Conservation (phyloP, 371 early-diverging fungal genomes). For the Rhizopus delemar region DNA sequence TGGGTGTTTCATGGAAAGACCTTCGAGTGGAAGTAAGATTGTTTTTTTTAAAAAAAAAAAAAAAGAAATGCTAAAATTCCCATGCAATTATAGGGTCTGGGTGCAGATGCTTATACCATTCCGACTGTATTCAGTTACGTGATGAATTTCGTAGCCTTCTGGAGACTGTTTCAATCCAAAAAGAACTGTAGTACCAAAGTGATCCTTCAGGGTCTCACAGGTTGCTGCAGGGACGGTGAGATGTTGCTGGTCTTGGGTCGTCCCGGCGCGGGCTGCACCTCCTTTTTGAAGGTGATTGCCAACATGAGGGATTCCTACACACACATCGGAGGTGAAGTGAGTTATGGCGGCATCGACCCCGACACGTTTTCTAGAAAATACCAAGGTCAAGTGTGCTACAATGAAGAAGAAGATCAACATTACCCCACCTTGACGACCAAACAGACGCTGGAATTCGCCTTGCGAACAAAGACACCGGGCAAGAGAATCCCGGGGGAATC, state of each 20-base stretch:
- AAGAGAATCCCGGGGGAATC: conserved; percentile 49
- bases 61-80: not conserved
- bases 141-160: conserved; percentile 35
- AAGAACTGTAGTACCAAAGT: conserved; percentile 19
- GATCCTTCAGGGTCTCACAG: conserved; percentile 59
- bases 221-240: conserved; percentile 66
- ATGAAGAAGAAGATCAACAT: conserved; percentile 73
- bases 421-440: conserved; percentile 68
- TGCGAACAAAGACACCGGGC: conserved; percentile 65
- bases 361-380: conserved; percentile 52
- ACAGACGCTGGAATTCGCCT: conserved; percentile 66
- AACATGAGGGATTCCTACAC: conserved; percentile 63
- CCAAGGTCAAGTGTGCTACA: conserved; percentile 66
- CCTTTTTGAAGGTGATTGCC: conserved; percentile 64
- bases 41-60: conserved; percentile 3
- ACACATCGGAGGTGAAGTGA: conserved; percentile 52
- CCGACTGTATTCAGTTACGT: conserved; percentile 25
- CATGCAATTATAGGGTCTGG: conserved; percentile 32
- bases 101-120: conserved; percentile 46
- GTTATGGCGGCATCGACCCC: conserved; percentile 63
- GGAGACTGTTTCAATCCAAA: conserved; percentile 28
- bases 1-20: conserved; percentile 56
- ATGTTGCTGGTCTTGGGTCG: conserved; percentile 74
- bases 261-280: conserved; percentile 73
- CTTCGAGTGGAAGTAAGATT: conserved; percentile 36